Conservation (phyloP, 331 rosid species). For the Pyracantha coccinea region DNA sequence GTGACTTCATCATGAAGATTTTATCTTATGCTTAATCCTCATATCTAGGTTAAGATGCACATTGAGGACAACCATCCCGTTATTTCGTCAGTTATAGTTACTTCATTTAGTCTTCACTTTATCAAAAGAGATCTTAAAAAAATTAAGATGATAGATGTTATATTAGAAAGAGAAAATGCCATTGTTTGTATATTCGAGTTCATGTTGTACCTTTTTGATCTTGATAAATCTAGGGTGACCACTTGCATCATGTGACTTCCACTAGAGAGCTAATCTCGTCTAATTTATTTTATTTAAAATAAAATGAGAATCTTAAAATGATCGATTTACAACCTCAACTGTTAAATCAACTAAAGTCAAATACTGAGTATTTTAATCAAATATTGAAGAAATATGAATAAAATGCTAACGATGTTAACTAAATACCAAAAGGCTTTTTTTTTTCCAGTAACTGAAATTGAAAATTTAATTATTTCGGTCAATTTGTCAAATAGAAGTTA, state of each 20-base stretch:
- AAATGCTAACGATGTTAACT: no score
- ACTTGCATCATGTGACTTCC: neutral
- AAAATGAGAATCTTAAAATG: neutral
- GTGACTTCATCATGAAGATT: neutral
- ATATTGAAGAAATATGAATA: no score
- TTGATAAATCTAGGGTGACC: neutral
- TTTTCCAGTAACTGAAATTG: no score
- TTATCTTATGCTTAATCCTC: neutral
- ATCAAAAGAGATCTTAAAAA: neutral
- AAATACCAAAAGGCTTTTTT: no score
- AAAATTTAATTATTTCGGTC: no score
- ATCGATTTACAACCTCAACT: neutral
- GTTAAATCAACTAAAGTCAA: no score
- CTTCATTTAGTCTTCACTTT: neutral
- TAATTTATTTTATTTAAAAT: no score
- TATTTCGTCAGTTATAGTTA: no score
- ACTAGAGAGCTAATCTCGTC: neutral
- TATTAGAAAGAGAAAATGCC: neutral
- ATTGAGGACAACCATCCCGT: neutral
- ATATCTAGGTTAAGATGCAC: neutral
- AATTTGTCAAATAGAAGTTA: no score
- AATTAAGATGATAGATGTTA: neutral
- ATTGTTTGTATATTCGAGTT: neutral
- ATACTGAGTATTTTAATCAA: no score
- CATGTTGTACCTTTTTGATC: neutral